These are phyloP conservation scores for Aurifilum marmelostoma DNA, from an alignment of 2,329 filamentous ascomycete species.

Conservation along the genomic window DNA sequence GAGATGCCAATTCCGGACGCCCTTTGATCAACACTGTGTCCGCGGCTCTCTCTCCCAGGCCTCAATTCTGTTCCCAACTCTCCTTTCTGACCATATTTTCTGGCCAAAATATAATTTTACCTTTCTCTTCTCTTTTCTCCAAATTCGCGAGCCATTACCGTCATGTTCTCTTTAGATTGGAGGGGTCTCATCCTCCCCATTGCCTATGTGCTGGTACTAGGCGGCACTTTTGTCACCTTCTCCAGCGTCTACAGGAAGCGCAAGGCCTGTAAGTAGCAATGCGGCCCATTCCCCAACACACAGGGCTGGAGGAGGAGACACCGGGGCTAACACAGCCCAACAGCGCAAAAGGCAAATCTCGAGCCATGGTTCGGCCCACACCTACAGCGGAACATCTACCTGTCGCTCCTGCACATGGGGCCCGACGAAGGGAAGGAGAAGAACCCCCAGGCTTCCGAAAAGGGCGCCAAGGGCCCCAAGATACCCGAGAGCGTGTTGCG, in stretches of 20 bases:
- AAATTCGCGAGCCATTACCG: slow-evolving; percentile 26
- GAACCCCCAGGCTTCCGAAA: no score
- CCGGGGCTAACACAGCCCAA: slow-evolving; percentile 20
- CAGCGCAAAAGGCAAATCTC: slow-evolving; percentile 79
- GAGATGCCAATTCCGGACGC: neutral
- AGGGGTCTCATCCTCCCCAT: slow-evolving; percentile 83
- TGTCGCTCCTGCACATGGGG: slow-evolving; percentile 83
- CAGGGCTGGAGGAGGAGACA: neutral
- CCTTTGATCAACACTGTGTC: neutral
- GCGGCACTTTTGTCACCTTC: slow-evolving; percentile 88
- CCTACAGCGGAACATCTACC: slow-evolving; percentile 90
- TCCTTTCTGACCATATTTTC: neutral
- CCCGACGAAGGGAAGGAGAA: slow-evolving; percentile 66
- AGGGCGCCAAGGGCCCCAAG: slow-evolving; percentile 53
- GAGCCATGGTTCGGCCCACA: slow-evolving; percentile 94
- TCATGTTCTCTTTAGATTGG: slow-evolving; percentile 71
- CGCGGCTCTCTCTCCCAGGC: neutral
- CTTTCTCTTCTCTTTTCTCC: neutral
- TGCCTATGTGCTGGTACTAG: slow-evolving; percentile 84
- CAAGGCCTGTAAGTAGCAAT: slow-evolving; percentile 69
- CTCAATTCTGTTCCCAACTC: neutral
- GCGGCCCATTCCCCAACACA: neutral
- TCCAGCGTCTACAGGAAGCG: slow-evolving; percentile 91
- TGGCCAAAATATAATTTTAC: neutral
- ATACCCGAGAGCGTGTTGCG: slow-evolving; percentile 85